A percentile compares a stretch with the other conserved stretches of the same genome.
These are phyloP conservation scores for Annulohypoxylon nitens DNA, from an alignment of 495 filamentous ascomycete species.

Conservation along the genomic window DNA sequence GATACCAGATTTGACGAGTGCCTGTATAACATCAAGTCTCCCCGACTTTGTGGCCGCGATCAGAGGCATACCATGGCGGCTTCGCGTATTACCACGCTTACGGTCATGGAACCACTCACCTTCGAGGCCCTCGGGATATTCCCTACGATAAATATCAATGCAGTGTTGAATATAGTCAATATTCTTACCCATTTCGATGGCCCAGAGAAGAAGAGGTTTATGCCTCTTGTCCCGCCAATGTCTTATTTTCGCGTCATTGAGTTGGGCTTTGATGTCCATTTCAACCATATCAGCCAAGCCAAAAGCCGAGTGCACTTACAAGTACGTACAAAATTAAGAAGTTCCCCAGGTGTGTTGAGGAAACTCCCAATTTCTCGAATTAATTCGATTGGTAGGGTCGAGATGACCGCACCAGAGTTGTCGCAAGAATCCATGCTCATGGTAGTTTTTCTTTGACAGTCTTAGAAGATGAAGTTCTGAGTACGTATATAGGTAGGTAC, in stretches of 20 bases:
- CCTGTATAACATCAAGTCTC: conserved; percentile 20
- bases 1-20: conserved; percentile 10
- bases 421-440: no score
- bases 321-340: conserved; percentile 10
- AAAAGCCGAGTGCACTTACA: conserved; percentile 4
- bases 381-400: neutral
- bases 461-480: no score
- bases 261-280: conserved; percentile 10
- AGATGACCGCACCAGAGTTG: no score
- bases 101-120: no score
- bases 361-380: conserved; percentile 9
- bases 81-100: no score
- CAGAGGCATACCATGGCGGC: no score
- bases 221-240: no score
- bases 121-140: neutral
- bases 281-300: neutral
- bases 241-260: no score
- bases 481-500: no score
- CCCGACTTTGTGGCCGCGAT: neutral
- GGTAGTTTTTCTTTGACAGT: no score
- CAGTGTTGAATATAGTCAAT: neutral
- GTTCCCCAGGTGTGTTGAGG: neutral
- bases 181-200: conserved; percentile 6
- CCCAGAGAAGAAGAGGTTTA: neutral
- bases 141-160: neutral